These are phyloP conservation scores for Curvularia spicifera DNA, from an alignment of 2,329 filamentous ascomycete genomes.

Conservation along the genomic window DNA sequence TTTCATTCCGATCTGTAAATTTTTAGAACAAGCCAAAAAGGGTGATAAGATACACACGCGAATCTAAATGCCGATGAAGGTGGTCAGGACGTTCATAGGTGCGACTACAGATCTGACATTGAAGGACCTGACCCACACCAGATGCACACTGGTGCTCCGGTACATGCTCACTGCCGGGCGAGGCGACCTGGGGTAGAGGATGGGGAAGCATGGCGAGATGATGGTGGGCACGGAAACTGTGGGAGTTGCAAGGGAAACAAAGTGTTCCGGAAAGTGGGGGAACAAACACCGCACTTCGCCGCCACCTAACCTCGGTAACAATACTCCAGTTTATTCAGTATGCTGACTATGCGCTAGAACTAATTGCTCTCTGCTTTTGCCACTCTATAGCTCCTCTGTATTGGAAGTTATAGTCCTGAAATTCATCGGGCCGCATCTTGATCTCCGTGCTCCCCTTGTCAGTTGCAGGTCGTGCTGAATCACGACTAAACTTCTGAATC, in stretches of 20 bases:
- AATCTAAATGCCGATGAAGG: background rate
- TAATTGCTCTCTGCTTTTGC: constrained; percentile 18
- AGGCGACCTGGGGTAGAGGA: background rate
- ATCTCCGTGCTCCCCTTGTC: constrained; percentile 42
- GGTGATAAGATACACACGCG: background rate
- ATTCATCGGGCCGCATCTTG: constrained; percentile 50
- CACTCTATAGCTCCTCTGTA: constrained; percentile 49
- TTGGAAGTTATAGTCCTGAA: constrained; percentile 52
- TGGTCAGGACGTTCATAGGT: background rate
- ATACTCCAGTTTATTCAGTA: background rate
- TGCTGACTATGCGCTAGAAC: background rate
- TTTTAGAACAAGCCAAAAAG: background rate
- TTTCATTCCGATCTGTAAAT: background rate
- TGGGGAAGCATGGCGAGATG: background rate
- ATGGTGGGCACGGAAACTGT: background rate
- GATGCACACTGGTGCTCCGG: background rate
- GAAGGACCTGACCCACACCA: background rate
- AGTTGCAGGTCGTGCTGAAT: constrained; percentile 51
- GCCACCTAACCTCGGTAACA: background rate
- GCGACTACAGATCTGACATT: background rate
- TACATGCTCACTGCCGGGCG: background rate
- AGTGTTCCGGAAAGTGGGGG: background rate
- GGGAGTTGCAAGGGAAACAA: background rate
- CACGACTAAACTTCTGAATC: constrained; percentile 54
- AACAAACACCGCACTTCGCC: background rate